Evolutionary conservation across 805 yeast genomes (phyloP).

Genomic region (Starmera caribaea): DNA sequence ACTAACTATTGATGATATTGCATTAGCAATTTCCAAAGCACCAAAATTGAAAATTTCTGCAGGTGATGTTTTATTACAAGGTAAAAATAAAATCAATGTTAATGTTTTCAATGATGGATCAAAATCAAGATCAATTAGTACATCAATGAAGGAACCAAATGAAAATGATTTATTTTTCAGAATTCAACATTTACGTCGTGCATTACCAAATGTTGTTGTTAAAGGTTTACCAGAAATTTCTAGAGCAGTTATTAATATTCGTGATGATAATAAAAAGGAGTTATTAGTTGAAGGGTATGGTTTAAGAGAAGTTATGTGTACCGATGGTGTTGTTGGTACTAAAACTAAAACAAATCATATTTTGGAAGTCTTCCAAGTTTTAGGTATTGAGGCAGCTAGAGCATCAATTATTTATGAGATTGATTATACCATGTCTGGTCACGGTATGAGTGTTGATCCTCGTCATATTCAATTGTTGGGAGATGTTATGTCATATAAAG

Average conservation of each 20-base stretch:
- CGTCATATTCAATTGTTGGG: constrained; percentile 97
- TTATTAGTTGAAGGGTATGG: constrained; percentile 97
- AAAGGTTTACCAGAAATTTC: constrained; percentile 88
- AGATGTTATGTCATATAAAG: constrained; percentile 98
- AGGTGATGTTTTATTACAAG: constrained; percentile 59
- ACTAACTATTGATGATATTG: constrained; percentile 77
- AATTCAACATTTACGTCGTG: constrained; percentile 83
- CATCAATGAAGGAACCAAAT: constrained; percentile 27
- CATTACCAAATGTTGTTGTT: constrained; percentile 78
- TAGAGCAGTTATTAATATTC: constrained; percentile 92
- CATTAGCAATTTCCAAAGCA: constrained; percentile 69
- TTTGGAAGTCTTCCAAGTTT: constrained; percentile 75
- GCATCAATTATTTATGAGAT: constrained; percentile 88
- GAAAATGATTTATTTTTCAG: constrained; percentile 64
- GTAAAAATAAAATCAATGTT: constrained; percentile 59
- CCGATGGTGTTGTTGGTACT: constrained; percentile 90
- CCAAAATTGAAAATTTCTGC: constrained; percentile 81
- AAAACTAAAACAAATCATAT: constrained; percentile 88
- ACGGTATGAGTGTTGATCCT: constrained; percentile 99
- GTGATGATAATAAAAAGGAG: constrained; percentile 80
- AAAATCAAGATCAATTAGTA: constrained; percentile 30
- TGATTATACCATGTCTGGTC: constrained; percentile 96
- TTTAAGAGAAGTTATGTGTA: constrained; percentile 88
- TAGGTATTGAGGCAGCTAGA: constrained; percentile 98
- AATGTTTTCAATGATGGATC: constrained; percentile 39